Base-by-base conservation (phyloP, 345 rosid species). In the Xanthoceras sorbifolium region DNA sequence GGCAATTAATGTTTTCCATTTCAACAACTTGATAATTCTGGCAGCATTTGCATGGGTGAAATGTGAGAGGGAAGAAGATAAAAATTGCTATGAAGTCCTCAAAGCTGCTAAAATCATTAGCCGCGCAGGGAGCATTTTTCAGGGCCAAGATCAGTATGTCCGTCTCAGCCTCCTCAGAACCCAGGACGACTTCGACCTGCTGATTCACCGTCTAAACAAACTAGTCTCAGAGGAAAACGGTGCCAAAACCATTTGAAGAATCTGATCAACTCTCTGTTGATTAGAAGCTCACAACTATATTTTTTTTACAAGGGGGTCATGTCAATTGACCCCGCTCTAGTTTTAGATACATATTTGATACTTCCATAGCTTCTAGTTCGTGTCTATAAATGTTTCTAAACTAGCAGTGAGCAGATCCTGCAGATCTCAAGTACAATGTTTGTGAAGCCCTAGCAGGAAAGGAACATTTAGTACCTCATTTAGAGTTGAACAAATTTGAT, bases 21-120 rank as follows among this genome's bases (percentile, higher is more conserved):
- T 4, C 10, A 15, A 63, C 22, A 46, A 14, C 28, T 71, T n/a
- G 17, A 17, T 46, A 28, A 2, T 61, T 72, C 0, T 52, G 7
- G 73, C 86, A 91, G 94, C 94, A 77, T 93, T 87, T 73, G 94
- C 86, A 5, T 90, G 94, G 94, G 5, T 89, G 77, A 91, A 81
- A 78, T 93, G 97, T 72, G 92, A 87, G 78, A 80, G 81, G 77
- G 77, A 73, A 77, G 86, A 86, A 76, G 92, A 90, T 12, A 74
- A 11, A 71, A 75, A 81, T 71, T 91, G 97, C 59, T 55, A 70
- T 66, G 86, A 76, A 63, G 85, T 84, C 6, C 86, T 93, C 11
- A 79, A 15, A 66, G 86, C 76, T 1, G 92, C 84, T 0, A 87
- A 86, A 3, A 90, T 93, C 73, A 76, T 40, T 0, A 87, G 90